Percentiles rank a stretch among this genome's conserved stretches.
phyloP scores from a whole-genome alignment of 306 rosid species.

The Nissolia schottii region DNA sequence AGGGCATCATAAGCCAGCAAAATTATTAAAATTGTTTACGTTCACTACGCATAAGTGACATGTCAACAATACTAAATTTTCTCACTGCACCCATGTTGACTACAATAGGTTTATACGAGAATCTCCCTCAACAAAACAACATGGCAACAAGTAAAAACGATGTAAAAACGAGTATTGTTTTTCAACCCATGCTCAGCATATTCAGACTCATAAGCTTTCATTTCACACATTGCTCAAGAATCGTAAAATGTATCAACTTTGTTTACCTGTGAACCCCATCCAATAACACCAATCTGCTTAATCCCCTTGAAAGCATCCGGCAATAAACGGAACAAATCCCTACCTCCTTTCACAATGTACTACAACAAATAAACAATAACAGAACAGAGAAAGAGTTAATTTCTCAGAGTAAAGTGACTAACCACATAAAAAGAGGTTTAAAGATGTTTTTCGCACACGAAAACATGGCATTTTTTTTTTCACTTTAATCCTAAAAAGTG shows the following conservation, averaged over 20 bases:
- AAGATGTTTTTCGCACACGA: too few species aligned
- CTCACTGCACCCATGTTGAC: neutral
- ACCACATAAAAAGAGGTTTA: too few species aligned
- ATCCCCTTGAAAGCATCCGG: slow-evolving; percentile 90
- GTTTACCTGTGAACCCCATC: slow-evolving; percentile 98
- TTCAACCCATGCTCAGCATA: neutral
- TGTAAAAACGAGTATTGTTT: neutral
- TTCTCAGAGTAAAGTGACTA: neutral
- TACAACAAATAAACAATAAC: slow-evolving; percentile 26
- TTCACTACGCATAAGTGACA: neutral
- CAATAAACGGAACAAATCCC: slow-evolving; percentile 81
- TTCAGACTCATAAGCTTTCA: neutral
- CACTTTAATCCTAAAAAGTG: too few species aligned
- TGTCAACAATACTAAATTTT: neutral
- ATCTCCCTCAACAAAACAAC: neutral
- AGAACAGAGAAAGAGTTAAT: neutral
- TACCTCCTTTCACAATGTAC: slow-evolving; percentile 91
- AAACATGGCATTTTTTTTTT: too few species aligned
- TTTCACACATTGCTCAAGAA: neutral
- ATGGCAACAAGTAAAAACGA: neutral
- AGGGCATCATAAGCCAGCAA: neutral
- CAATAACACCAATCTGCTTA: slow-evolving; percentile 95
- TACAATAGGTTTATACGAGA: neutral
- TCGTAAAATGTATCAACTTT: neutral
- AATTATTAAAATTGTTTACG: neutral